These are phyloP conservation scores for grape (Vitis vinifera) DNA, from an alignment of 164 flowering plant species.

Conservation along the genomic window DNA sequence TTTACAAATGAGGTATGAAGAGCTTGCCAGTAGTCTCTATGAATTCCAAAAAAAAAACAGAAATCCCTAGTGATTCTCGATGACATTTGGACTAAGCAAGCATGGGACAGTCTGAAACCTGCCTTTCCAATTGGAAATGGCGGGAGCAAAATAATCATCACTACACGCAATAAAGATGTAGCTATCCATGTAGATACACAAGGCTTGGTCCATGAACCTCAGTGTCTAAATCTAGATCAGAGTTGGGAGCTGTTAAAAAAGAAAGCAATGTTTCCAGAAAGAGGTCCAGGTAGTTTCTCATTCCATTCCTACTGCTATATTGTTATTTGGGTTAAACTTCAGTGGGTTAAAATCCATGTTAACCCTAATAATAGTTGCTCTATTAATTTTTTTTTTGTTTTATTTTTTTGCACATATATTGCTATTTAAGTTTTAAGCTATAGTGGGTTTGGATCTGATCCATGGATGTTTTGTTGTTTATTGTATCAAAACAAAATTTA, in stretches of 20 bases:
- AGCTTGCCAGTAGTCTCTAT: conserved; percentile 3
- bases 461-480: too few relatives aligned
- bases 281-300: too few relatives aligned
- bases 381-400: too few relatives aligned
- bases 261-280: conserved; percentile 12
- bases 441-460: too few relatives aligned
- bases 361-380: too few relatives aligned
- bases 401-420: too few relatives aligned
- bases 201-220: not conserved
- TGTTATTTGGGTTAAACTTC: too few relatives aligned
- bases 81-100: conserved; percentile 28
- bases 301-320: too few relatives aligned
- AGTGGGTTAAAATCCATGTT: too few relatives aligned
- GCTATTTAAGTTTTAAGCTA: too few relatives aligned
- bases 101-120: conserved; percentile 23
- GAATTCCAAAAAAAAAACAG: conserved; percentile 5
- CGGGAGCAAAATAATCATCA: conserved; percentile 15
- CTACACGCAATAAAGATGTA: too few relatives aligned
- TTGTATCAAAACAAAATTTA: too few relatives aligned
- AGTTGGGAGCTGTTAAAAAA: conserved; percentile 33
- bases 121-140: conserved; percentile 21
- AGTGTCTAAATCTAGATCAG: conserved; percentile 8
- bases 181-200: conserved; percentile 9
- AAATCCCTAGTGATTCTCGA: conserved; percentile 40
- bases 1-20: not conserved